Base-by-base conservation (phyloP, 2,329 filamentous ascomycete species). In the Paraphaeosphaeria sporulosa region DNA sequence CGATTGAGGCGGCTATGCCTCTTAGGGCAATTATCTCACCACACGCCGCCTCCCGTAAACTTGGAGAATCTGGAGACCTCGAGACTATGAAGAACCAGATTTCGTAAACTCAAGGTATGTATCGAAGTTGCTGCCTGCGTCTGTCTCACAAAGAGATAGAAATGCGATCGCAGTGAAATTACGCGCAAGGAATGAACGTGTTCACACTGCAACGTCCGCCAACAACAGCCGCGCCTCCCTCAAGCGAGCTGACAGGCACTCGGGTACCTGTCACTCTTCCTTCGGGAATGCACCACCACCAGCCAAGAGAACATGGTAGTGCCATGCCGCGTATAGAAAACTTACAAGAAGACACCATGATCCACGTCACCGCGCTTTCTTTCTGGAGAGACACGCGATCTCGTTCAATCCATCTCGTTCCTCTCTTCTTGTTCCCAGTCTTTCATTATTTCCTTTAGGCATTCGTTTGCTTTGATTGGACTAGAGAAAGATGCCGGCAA, bases 271-370 rank as follows among this genome's bases (percentile, higher is more conserved):
- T 38, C 52, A 7, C 7, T 55, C 42, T 55, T 55, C 52, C 52
- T 47, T 55, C 52, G 52, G 52, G 42, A 25, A 55, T 55, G 52
- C 52, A 55, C 40, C 42, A 55, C 42, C 40, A 55, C 21, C 36
- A 27, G 27, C 48, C 49, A 47, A 55, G 42, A 15, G 52, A 47
- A n/a, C 52, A 47, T 46, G 42, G 52, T 46, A 4, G 52, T 46
- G 40, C 27, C 52, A 43, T 34, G 52, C 52, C 52, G 23, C 40
- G 30, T 55, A 36, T 38, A 46, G 52, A 25, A 13, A n/a, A 25
- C 52, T 55, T 55, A 55, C 52, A 55, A 55, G 52, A 23, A 47
- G 52, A 55, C 52, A 36, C 10, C 19, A 13, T 46, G 36, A 30
- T 30, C 42, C 52, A 38, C 27, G 17, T n/a, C 12, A 30, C 7